These are phyloP conservation scores for Coriaria nepalensis DNA, from an alignment of 306 rosid species.

Conservation along the genomic window DNA sequence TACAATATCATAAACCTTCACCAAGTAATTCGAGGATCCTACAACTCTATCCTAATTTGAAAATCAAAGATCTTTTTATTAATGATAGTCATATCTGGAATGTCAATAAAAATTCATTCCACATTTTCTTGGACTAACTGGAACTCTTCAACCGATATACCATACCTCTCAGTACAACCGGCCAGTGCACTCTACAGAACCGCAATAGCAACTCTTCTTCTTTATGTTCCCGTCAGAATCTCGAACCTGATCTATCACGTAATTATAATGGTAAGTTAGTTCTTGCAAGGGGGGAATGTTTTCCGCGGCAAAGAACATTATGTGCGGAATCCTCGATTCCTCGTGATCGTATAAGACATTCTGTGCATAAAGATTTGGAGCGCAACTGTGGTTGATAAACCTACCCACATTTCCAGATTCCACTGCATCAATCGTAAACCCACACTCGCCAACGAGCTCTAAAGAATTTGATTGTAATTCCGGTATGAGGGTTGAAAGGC, in stretches of 20 bases:
- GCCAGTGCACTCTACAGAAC: constrained; percentile 65
- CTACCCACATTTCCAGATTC: constrained; percentile 76
- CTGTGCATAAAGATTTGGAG: constrained; percentile 94
- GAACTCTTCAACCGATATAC: neutral
- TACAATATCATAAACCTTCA: too few species aligned
- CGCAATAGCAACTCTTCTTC: constrained; percentile 72
- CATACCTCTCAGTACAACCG: constrained; percentile 57
- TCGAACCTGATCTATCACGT: constrained; percentile 48
- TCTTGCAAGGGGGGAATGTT: constrained; percentile 92
- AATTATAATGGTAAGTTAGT: constrained; percentile 71
- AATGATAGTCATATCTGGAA: too few species aligned
- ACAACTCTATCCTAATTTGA: too few species aligned
- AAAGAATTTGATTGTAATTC: constrained; percentile 30
- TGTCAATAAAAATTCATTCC: too few species aligned
- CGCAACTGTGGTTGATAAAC: constrained; percentile 82
- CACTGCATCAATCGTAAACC: constrained; percentile 82
- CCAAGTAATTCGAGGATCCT: too few species aligned
- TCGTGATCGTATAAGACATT: constrained; percentile 74
- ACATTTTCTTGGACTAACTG: neutral
- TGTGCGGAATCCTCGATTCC: constrained; percentile 80
- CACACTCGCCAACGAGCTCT: constrained; percentile 36
- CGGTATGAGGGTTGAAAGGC: constrained; percentile 50
- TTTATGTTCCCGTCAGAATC: constrained; percentile 68
- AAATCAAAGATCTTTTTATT: too few species aligned
- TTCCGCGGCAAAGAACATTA: constrained; percentile 88